Evolutionary conservation across 306 rosid species (phyloP).

Genomic region (Fragaria ananassa): DNA sequence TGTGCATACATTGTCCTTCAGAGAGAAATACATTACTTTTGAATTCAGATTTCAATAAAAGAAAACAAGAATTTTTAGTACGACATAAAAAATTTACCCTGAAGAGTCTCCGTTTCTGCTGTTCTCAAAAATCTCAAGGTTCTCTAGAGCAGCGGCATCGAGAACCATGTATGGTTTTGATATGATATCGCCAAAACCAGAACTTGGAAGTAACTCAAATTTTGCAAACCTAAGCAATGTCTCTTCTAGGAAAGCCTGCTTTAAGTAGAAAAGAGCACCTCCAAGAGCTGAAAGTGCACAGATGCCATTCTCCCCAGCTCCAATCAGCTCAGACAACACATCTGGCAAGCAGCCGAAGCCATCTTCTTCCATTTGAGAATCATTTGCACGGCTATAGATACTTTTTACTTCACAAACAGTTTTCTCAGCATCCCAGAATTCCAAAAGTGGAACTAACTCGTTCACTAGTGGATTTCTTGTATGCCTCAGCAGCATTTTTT

Average conservation of each 20-base stretch:
- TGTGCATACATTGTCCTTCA: conserved; percentile 81
- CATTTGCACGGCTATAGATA: conserved; percentile 32
- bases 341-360: conserved; percentile 53
- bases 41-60: conserved; percentile 24
- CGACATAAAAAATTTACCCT: conserved; percentile 55
- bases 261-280: conserved; percentile 83
- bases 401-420: conserved; percentile 50
- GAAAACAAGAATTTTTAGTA: conserved; percentile 5
- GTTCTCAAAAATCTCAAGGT: conserved; percentile 93
- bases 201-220: conserved; percentile 75
- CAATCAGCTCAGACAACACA: conserved; percentile 63
- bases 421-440: conserved; percentile 85
- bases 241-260: conserved; percentile 88
- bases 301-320: conserved; percentile 45
- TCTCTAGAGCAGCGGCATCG: conserved; percentile 90
- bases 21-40: conserved; percentile 31
- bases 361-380: conserved; percentile 35
- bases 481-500: conserved; percentile 62
- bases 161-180: conserved; percentile 90
- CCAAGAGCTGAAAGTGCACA: conserved; percentile 97
- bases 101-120: conserved; percentile 80
- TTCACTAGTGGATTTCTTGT: conserved; percentile 86
- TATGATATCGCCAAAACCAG: conserved; percentile 51
- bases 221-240: conserved; percentile 78
- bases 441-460: conserved; percentile 72